Conservation (phyloP, 495 filamentous ascomycete genomes). For the Chaetomium tenue region DNA sequence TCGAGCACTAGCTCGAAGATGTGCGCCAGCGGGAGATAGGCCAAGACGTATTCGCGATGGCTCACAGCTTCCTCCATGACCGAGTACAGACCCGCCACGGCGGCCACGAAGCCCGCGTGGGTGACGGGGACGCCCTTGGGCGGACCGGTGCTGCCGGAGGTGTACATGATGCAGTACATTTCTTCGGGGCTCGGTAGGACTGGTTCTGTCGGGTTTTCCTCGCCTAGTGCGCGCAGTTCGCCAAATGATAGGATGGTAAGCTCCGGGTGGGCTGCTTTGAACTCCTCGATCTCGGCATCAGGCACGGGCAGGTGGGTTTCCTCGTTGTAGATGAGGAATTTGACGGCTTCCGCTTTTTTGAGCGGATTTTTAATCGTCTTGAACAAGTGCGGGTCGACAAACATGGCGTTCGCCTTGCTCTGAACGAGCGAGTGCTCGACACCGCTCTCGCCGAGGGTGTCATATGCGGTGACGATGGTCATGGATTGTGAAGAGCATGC, state of each 20-base stretch:
- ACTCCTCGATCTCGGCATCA: slow-evolving; percentile 42
- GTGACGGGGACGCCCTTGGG: slow-evolving; percentile 86
- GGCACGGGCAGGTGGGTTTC: slow-evolving; percentile 39
- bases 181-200: slow-evolving; percentile 68
- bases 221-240: slow-evolving; percentile 57
- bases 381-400: slow-evolving; percentile 60
- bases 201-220: slow-evolving; percentile 59
- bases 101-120: slow-evolving; percentile 72
- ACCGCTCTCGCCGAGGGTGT: slow-evolving; percentile 61
- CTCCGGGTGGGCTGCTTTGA: slow-evolving; percentile 42
- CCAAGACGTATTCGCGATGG: slow-evolving; percentile 62
- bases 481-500: slow-evolving; percentile 84
- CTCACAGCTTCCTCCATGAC: slow-evolving; percentile 48
- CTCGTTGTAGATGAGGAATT: slow-evolving; percentile 49
- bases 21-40: slow-evolving; percentile 88
- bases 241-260: slow-evolving; percentile 46
- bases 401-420: slow-evolving; percentile 59
- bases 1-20: slow-evolving; percentile 84
- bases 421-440: slow-evolving; percentile 61
- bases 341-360: slow-evolving; percentile 43
- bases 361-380: slow-evolving; percentile 46
- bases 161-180: slow-evolving; percentile 90
- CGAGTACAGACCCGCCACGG: slow-evolving; percentile 47
- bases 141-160: slow-evolving; percentile 83
- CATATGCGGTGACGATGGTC: slow-evolving; percentile 93